Evolutionary conservation across 805 yeast genomes (phyloP).

Genomic region (Nakazawaea ishiwadae): DNA sequence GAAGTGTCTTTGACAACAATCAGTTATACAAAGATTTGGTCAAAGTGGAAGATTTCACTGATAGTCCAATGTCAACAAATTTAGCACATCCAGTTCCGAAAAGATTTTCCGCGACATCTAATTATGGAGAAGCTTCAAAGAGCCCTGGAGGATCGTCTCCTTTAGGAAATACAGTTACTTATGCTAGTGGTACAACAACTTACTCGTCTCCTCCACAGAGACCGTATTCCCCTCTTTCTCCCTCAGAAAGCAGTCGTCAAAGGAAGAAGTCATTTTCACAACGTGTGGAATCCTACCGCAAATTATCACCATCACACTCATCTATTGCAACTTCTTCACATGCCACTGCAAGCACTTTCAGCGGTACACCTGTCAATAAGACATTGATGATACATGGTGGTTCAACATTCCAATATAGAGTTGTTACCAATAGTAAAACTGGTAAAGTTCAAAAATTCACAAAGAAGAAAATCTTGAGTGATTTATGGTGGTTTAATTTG

Average conservation of each 20-base stretch:
- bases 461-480: constrained; percentile 33
- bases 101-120: background rate
- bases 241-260: background rate
- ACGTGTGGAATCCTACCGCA: background rate
- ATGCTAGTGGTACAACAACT: constrained; percentile 2
- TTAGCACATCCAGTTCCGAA: constrained; percentile 5
- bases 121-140: background rate
- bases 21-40: constrained; percentile 5
- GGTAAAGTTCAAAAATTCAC: constrained; percentile 16
- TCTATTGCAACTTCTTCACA: background rate
- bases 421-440: constrained; percentile 17
- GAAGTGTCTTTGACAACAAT: constrained; percentile 9
- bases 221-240: background rate
- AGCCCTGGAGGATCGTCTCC: constrained; percentile 4
- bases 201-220: constrained; percentile 2
- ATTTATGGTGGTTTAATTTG: constrained; percentile 47
- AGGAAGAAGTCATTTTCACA: background rate
- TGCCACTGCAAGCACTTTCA: constrained; percentile 1
- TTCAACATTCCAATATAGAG: constrained; percentile 22
- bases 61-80: background rate
- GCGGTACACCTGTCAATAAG: constrained; percentile 11
- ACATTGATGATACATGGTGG: constrained; percentile 28
- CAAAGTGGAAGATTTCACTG: background rate
- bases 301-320: background rate
- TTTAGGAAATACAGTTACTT: background rate